Conservation (phyloP, 768 basidiomycete species). For the Omphalotus guepiniiformis region DNA sequence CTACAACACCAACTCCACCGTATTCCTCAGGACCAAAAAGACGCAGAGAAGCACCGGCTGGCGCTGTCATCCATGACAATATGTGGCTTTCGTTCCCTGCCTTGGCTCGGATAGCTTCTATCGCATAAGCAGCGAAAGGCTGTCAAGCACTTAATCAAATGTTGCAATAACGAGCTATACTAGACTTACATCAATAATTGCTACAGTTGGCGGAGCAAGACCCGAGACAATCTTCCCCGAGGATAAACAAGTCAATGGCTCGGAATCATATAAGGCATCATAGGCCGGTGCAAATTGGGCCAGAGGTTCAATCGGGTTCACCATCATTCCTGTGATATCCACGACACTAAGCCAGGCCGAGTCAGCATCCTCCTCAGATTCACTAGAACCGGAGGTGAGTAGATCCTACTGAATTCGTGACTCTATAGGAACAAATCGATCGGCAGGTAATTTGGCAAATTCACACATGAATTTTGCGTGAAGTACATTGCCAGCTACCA, state of each 20-base stretch:
- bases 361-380: neutral
- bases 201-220: neutral
- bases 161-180: neutral
- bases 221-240: neutral
- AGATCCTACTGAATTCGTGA: slow-evolving; percentile 2
- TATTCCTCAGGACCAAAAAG: neutral
- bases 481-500: neutral
- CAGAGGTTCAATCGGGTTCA: neutral
- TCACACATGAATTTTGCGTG: neutral
- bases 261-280: neutral
- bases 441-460: neutral
- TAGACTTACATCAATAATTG: slow-evolving; percentile 2
- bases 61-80: neutral
- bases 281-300: neutral
- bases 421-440: neutral
- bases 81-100: neutral
- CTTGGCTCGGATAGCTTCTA: neutral
- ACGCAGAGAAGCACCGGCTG: neutral
- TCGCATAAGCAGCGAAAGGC: neutral
- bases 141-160: neutral
- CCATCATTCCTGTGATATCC: neutral
- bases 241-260: neutral
- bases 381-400: neutral
- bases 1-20: neutral
- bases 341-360: neutral